Evolutionary conservation across 2,329 filamentous ascomycete species (phyloP).

Genomic region (Sclerotinia spermophila): DNA sequence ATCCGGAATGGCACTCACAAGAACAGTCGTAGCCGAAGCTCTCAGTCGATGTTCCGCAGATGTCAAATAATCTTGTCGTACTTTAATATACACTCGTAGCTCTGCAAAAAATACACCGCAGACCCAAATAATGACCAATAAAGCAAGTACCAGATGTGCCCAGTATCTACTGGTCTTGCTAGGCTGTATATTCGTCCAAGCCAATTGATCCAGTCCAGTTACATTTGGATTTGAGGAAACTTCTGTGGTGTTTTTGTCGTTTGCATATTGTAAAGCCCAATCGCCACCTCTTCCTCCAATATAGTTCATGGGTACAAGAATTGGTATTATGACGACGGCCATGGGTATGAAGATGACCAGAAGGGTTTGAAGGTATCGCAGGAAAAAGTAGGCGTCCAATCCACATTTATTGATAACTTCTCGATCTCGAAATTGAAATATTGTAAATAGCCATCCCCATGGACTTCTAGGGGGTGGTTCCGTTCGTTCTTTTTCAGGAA

Average conservation of each 20-base stretch:
- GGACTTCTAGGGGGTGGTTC: constrained; percentile 62
- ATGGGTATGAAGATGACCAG: constrained; percentile 90
- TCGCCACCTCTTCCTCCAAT: constrained; percentile 60
- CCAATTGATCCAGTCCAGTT: constrained; percentile 71
- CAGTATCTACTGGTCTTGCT: constrained; percentile 54
- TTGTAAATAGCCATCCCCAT: constrained; percentile 48
- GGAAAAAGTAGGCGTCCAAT: constrained; percentile 94
- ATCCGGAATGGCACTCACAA: constrained; percentile 83
- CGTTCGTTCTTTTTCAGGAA: constrained; percentile 79
- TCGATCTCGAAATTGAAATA: constrained; percentile 67
- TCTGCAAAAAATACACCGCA: constrained; percentile 86
- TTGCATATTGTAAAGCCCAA: constrained; percentile 37
- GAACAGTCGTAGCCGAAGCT: constrained; percentile 90
- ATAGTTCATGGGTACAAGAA: constrained; percentile 82
- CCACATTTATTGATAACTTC: constrained; percentile 95
- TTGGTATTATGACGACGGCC: constrained; percentile 71
- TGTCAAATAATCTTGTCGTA: constrained; percentile 91
- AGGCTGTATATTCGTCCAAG: constrained; percentile 50
- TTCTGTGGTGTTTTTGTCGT: constrained; percentile 34
- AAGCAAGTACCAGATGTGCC: constrained; percentile 78
- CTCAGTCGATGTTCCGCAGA: constrained; percentile 90
- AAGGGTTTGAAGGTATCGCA: constrained; percentile 82
- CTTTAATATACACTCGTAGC: constrained; percentile 80
- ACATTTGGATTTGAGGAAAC: constrained; percentile 27
- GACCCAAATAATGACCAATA: constrained; percentile 76